Evolutionary conservation across 441 rosid genomes (phyloP).

Genomic region (Metrosideros polymorpha): DNA sequence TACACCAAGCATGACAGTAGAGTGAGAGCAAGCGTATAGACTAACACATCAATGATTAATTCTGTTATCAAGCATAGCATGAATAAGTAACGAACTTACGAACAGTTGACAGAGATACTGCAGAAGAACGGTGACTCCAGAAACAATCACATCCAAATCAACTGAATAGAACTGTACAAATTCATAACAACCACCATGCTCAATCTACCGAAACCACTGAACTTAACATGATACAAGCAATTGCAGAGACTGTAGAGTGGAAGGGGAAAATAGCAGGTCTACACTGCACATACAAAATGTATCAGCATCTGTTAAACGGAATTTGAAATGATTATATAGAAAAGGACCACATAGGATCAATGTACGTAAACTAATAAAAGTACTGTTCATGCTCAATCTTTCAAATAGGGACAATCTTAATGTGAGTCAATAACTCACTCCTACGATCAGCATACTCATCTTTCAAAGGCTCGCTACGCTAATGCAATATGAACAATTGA

Average conservation of each 20-base stretch:
- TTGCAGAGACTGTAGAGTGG: not conserved
- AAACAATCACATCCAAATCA: not conserved
- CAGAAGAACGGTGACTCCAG: not conserved
- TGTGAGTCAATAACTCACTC: not conserved
- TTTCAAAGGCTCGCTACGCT: not conserved
- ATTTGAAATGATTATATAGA: not conserved
- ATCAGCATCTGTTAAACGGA: not conserved
- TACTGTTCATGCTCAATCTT: not conserved
- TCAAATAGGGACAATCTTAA: not conserved
- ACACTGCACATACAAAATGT: not conserved
- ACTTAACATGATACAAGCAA: not conserved
- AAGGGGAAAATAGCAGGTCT: not conserved
- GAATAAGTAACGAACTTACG: not conserved
- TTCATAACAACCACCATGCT: not conserved
- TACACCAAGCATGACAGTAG: not conserved
- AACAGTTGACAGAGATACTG: not conserved
- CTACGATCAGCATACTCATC: not conserved
- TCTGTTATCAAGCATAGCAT: not conserved
- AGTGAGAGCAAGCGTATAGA: not conserved
- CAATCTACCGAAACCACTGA: not conserved
- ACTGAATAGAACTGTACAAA: not conserved
- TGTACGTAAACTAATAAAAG: not conserved
- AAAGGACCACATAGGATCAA: not conserved
- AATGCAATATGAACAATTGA: not conserved
- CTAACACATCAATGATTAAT: not conserved